phyloP scores from a whole-genome alignment of 495 filamentous ascomycete species.

The Podospora pseudocomata region DNA sequence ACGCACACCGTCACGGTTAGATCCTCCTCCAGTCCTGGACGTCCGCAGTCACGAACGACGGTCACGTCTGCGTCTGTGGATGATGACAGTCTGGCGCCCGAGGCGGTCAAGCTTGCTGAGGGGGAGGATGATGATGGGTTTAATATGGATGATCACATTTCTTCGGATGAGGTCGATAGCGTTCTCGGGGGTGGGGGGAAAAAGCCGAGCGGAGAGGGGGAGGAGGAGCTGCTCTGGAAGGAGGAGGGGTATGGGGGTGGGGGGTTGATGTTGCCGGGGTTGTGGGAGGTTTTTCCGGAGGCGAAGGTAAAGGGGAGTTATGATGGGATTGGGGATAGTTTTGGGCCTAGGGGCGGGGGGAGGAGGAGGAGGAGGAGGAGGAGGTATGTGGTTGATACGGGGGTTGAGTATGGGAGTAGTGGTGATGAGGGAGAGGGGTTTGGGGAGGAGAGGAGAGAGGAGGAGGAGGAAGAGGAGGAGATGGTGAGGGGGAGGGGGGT shows the following conservation, averaged over 20 bases:
- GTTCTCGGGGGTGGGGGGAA: slow-evolving; percentile 23
- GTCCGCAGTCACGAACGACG: slow-evolving; percentile 42
- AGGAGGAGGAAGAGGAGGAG: not conserved
- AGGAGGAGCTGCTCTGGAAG: slow-evolving; percentile 44
- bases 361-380: slow-evolving; percentile 9
- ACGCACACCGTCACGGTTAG: slow-evolving; percentile 30
- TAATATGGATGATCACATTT: slow-evolving; percentile 41
- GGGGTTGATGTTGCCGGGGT: slow-evolving; percentile 37
- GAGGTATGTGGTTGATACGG: slow-evolving; percentile 14
- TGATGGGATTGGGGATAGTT: not conserved
- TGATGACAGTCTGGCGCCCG: not conserved
- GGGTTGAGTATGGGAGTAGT: slow-evolving; percentile 1
- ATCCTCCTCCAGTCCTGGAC: slow-evolving; percentile 27
- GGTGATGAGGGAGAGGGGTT: not conserved
- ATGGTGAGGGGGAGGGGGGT: not conserved
- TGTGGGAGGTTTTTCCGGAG: slow-evolving; percentile 24
- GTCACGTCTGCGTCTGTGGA: slow-evolving; percentile 32
- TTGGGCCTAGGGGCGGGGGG: not conserved
- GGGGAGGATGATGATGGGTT: slow-evolving; percentile 19
- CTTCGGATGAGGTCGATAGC: slow-evolving; percentile 31
- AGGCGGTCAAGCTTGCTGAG: not conserved
- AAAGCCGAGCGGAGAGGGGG: slow-evolving; percentile 33
- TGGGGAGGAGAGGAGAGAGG: not conserved
- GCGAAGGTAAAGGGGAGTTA: not conserved
- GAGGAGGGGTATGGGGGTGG: slow-evolving; percentile 35